A percentile compares a stretch with the other conserved stretches of the same genome.
Conservation (phyloP, 1,284 basidiomycete species). For the Puccinia novopanici region DNA sequence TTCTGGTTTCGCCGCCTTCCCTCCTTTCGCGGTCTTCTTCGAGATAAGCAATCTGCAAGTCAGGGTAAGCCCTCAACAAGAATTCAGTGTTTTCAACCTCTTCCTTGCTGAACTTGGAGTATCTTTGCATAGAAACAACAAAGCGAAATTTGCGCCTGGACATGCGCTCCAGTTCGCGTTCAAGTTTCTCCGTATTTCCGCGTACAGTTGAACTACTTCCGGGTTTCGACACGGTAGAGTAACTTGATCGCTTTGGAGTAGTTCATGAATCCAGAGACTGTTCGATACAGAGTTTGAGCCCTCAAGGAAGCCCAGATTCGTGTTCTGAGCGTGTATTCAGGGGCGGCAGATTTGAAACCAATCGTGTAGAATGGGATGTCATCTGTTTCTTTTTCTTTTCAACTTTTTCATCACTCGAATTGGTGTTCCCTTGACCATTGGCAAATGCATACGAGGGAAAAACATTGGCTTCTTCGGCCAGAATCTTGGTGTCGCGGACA, state of each 20-base stretch:
- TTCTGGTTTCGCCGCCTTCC: conserved; percentile 89
- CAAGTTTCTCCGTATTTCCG: conserved; percentile 94
- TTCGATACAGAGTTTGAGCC: conserved; percentile 96
- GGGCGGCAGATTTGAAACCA: conserved; percentile 97
- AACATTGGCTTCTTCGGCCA: conserved; percentile 90
- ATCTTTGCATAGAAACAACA: conserved; percentile 98
- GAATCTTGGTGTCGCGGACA: conserved; percentile 98
- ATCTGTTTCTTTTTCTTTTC: conserved; percentile 72
- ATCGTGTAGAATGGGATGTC: conserved; percentile 98
- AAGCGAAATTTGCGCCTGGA: conserved; percentile 98
- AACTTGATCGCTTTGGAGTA: conserved; percentile 99
- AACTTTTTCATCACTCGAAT: conserved; percentile 73
- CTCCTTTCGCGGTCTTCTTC: conserved; percentile 90
- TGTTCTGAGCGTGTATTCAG: conserved; percentile 96
- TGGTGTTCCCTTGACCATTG: conserved; percentile 52
- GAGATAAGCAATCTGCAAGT: conserved; percentile 95
- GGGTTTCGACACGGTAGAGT: conserved; percentile 98
- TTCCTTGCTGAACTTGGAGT: conserved; percentile 99
- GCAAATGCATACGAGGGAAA: conserved; percentile 67
- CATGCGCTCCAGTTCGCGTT: conserved; percentile 96
- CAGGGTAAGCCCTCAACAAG: conserved; percentile 95
- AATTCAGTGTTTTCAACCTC: conserved; percentile 99
- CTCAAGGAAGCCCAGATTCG: conserved; percentile 98
- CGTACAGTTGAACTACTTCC: conserved; percentile 93
- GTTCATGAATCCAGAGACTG: conserved; percentile 99